phyloP scores from a whole-genome alignment of 495 filamentous ascomycete species.

The Stereocaulon alpinum region DNA sequence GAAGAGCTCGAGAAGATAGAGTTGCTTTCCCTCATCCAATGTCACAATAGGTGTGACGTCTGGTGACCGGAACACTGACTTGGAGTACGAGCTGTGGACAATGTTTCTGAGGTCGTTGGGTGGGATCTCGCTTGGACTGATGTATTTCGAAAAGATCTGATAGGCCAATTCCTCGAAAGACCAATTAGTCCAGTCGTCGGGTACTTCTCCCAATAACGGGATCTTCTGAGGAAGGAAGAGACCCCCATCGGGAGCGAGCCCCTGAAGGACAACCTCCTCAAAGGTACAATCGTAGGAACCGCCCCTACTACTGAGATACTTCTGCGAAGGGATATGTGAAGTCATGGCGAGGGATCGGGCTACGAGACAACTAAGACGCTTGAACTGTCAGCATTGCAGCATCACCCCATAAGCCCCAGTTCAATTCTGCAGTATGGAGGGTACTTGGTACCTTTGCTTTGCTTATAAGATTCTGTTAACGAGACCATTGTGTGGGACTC shows the following conservation, averaged over 20 bases:
- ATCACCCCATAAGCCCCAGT: too few species aligned
- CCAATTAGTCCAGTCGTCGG: not conserved
- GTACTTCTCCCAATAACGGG: slow-evolving; percentile 56
- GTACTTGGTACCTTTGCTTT: too few species aligned
- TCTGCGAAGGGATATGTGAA: not conserved
- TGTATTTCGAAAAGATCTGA: slow-evolving; percentile 68
- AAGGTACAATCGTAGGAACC: slow-evolving; percentile 59
- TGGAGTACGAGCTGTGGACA: slow-evolving; percentile 63
- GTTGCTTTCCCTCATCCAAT: slow-evolving; percentile 52
- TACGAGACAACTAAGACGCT: too few species aligned
- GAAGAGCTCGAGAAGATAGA: slow-evolving; percentile 88
- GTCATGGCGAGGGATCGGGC: not conserved
- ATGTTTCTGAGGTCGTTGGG: slow-evolving; percentile 67
- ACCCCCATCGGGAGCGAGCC: slow-evolving; percentile 77
- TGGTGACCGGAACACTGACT: slow-evolving; percentile 59
- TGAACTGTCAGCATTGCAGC: too few species aligned
- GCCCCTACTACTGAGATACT: not conserved
- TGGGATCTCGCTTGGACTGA: slow-evolving; percentile 74
- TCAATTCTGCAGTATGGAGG: too few species aligned
- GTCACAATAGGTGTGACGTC: slow-evolving; percentile 64
- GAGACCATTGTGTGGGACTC: too few species aligned
- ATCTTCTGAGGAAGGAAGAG: slow-evolving; percentile 86
- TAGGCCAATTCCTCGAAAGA: slow-evolving; percentile 38
- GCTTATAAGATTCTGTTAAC: too few species aligned
- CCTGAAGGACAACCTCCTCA: slow-evolving; percentile 82